Evolutionary conservation across 2,329 filamentous ascomycete species (phyloP).

Genomic region (Trichoderma aggressivum): DNA sequence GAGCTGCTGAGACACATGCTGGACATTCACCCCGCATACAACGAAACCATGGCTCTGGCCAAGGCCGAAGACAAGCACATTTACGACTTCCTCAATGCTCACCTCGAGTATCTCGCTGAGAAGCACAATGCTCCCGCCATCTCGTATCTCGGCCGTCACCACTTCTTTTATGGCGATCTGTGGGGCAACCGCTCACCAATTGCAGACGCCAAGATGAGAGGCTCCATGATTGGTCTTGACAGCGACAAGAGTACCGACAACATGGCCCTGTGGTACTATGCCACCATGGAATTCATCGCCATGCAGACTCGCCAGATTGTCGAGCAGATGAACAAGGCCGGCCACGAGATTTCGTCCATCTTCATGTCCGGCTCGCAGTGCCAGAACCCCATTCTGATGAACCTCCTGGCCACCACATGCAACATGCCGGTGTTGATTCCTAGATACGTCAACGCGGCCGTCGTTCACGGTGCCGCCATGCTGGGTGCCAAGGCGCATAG

Average conservation of each 20-base stretch:
- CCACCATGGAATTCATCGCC: slow-evolving; percentile 96
- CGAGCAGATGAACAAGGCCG: slow-evolving; percentile 85
- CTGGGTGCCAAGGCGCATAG: slow-evolving; percentile 95
- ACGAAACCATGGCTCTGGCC: slow-evolving; percentile 73
- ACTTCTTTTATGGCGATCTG: slow-evolving; percentile 98
- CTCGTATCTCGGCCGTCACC: slow-evolving; percentile 83
- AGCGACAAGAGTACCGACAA: slow-evolving; percentile 84
- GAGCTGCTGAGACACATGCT: slow-evolving; percentile 92
- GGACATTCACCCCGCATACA: slow-evolving; percentile 89
- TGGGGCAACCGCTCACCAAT: slow-evolving; percentile 96
- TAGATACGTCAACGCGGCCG: slow-evolving; percentile 88
- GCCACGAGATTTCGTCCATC: slow-evolving; percentile 84
- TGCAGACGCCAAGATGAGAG: slow-evolving; percentile 89
- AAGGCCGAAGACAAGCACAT: slow-evolving; percentile 83
- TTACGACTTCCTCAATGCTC: slow-evolving; percentile 90
- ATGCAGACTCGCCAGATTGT: slow-evolving; percentile 96
- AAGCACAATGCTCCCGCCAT: slow-evolving; percentile 69
- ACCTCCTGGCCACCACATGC: slow-evolving; percentile 84
- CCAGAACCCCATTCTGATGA: slow-evolving; percentile 91
- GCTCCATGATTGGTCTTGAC: slow-evolving; percentile 80
- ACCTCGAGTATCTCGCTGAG: slow-evolving; percentile 72
- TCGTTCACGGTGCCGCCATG: slow-evolving; percentile 98
- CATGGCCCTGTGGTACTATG: slow-evolving; percentile 89
- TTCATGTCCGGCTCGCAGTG: slow-evolving; percentile 99
- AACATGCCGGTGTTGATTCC: slow-evolving; percentile 92